Base-by-base conservation (phyloP, 305 asterid species). In the Stenogyne calaminthoides region DNA sequence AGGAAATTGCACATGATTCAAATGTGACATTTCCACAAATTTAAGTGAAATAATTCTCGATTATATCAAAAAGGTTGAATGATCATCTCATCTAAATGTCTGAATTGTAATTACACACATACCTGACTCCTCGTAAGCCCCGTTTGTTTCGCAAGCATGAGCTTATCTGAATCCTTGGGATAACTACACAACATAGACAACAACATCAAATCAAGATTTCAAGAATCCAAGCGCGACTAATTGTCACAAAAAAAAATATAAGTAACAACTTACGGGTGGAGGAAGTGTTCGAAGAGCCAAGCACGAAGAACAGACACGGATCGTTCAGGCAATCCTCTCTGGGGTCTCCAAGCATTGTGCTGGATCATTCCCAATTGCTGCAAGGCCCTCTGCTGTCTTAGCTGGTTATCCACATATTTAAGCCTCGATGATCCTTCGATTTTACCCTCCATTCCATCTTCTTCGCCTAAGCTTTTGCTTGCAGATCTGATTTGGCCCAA, bases 261-360 rank as follows among this genome's bases (percentile, higher is more conserved):
- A 65, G 34, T 1, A 63, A 8, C 37, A 29, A 27, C 82, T 69
- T 84, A 93, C 98, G 98, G 98, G 64, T 93, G 98, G 70, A 93
- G 96, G 81, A 93, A 93, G 82, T 93, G 97, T 77, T 93, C 97
- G 60, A 93, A 93, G 16, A 93, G 96, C 98, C 98, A 93, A 46
- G 98, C 92, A 0, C 98, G 97, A 56, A 93, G 97, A 18, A 91
- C 91, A 1, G 97, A 91, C 40, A 93, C 98, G 22, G 97, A 88
- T 8, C 96, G 81, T 72, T 93, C 98, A 4, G 98, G 98, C 77
- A 93, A 81, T 44, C 98, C 98, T 78, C 98, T 77, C 75, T 91
- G 98, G 72, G 98, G 98, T 82, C 98, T 91, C 98, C 98, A 93
- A 78, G 97, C 98, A 80, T 88, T 91, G 71, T 91, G 90, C 77